phyloP scores from a whole-genome alignment of 2,329 filamentous ascomycete genomes.

The Pseudogymnoascus sp. region DNA sequence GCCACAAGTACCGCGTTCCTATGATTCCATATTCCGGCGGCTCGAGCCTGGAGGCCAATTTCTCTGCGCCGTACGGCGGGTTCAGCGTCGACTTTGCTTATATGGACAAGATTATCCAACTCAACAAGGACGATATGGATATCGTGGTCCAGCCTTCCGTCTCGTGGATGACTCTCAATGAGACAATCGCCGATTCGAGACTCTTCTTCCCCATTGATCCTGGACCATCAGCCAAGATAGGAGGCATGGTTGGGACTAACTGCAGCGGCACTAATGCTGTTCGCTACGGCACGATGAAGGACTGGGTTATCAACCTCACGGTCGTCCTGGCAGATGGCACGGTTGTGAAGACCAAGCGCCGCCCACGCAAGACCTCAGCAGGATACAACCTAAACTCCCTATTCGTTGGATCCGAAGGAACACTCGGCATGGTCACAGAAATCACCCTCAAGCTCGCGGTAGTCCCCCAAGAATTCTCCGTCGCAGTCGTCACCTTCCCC shows the following conservation, averaged over 20 bases:
- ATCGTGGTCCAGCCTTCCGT: conserved; percentile 85
- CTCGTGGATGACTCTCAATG: conserved; percentile 86
- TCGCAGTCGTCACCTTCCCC: conserved; percentile 73
- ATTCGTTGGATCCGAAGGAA: conserved; percentile 77
- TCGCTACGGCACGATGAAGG: conserved; percentile 78
- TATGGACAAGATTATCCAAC: conserved; percentile 74
- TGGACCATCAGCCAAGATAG: conserved; percentile 60
- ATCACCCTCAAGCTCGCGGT: conserved; percentile 73
- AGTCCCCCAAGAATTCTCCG: conserved; percentile 65
- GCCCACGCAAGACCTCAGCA: conserved; percentile 74
- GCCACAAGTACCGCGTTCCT: conserved; percentile 70
- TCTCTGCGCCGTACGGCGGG: conserved; percentile 77
- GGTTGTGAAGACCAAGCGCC: conserved; percentile 67
- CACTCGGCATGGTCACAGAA: conserved; percentile 73
- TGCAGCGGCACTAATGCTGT: conserved; percentile 73
- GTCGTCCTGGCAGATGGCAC: conserved; percentile 73
- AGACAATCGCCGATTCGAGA: conserved; percentile 57
- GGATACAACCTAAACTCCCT: conserved; percentile 76
- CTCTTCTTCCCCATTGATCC: conserved; percentile 91
- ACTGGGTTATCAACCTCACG: conserved; percentile 77
- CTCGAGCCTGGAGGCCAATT: conserved; percentile 81
- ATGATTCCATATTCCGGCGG: conserved; percentile 81
- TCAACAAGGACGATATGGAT: conserved; percentile 86
- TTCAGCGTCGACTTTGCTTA: conserved; percentile 82
- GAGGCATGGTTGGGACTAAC: conserved; percentile 76